Percentiles rank a stretch among this genome's conserved stretches.
Evolutionary conservation across 148 eudicot genomes (phyloP).

Genomic region (Vaccinium darrowii): DNA sequence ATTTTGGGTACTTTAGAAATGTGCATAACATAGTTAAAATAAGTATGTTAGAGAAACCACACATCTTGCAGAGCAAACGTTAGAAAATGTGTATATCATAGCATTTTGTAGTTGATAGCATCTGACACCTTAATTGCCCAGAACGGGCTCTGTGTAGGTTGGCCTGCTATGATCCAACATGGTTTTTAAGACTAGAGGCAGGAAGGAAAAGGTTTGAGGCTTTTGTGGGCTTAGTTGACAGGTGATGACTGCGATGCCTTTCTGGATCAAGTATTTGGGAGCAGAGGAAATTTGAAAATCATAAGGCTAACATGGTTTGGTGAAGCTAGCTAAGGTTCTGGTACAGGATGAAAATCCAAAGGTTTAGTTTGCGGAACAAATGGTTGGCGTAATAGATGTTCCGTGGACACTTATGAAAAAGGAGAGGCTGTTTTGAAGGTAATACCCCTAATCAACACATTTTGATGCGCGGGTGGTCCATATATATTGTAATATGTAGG

Average conservation of each 20-base stretch:
- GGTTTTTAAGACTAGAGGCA: neutral
- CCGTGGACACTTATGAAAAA: neutral
- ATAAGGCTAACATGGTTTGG: neutral
- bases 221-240: neutral
- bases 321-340: neutral
- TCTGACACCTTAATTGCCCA: neutral
- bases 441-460: neutral
- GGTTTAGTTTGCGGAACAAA: neutral
- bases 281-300: neutral
- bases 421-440: neutral
- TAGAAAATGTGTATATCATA: neutral
- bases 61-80: neutral
- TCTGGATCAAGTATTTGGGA: neutral
- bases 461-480: neutral
- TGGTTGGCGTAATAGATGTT: neutral
- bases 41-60: neutral
- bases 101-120: neutral
- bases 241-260: neutral
- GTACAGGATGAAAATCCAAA: neutral
- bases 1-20: too few relatives aligned
- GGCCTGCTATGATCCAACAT: neutral
- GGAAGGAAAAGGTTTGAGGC: neutral
- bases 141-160: neutral
- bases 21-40: too few relatives aligned
- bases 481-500: neutral